phyloP scores from a whole-genome alignment of 2,329 filamentous ascomycete genomes.

The Epichloe amarillans region DNA sequence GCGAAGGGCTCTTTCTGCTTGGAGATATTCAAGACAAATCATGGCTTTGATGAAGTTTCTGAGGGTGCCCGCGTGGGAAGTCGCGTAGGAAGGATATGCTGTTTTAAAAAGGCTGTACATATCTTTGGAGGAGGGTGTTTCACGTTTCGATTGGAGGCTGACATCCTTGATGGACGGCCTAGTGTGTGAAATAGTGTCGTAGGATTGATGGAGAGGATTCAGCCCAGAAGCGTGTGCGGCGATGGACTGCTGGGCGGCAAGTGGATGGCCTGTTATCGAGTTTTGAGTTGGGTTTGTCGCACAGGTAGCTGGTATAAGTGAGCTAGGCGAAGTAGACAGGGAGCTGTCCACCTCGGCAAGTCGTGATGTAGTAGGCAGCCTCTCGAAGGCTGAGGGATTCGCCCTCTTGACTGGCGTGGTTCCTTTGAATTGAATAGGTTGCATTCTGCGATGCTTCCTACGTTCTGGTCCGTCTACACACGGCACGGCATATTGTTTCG shows the following conservation, averaged over 20 bases:
- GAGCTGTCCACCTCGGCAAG: slow-evolving; percentile 12
- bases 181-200: background rate
- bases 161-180: background rate
- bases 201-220: background rate
- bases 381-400: background rate
- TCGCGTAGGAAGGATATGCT: slow-evolving; percentile 31
- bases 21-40: slow-evolving; percentile 27
- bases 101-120: slow-evolving; percentile 24
- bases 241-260: background rate
- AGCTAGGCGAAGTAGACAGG: slow-evolving; percentile 16
- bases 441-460: slow-evolving; percentile 12
- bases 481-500: background rate
- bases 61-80: slow-evolving; percentile 24
- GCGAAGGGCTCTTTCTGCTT: slow-evolving; percentile 20
- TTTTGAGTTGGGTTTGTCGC: slow-evolving; percentile 1
- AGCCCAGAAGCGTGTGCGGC: background rate
- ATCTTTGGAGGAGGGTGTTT: background rate
- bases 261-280: background rate
- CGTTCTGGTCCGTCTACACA: background rate
- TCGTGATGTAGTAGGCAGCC: slow-evolving; percentile 12
- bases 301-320: slow-evolving; percentile 16
- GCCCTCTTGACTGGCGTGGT: slow-evolving; percentile 4
- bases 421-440: slow-evolving; percentile 12
- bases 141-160: background rate
- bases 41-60: slow-evolving; percentile 32